phyloP scores from a whole-genome alignment of 352 stramenopile genomes.

The Phytophthora fragariae region DNA sequence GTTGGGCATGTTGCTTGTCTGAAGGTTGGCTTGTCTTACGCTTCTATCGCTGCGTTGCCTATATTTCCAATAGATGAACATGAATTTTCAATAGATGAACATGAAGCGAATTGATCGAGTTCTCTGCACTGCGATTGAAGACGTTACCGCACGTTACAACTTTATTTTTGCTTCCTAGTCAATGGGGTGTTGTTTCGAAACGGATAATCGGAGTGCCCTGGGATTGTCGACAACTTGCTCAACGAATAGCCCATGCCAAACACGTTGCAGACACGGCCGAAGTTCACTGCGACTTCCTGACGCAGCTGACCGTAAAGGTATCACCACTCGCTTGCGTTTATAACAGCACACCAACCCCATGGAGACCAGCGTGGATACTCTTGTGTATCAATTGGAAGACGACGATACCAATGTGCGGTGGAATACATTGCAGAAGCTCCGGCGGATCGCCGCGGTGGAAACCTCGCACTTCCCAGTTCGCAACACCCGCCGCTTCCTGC shows the following conservation, averaged over 20 bases:
- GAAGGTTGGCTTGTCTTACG: constrained; percentile 18
- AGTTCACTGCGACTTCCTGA: constrained; percentile 28
- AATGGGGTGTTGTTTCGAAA: constrained; percentile 35
- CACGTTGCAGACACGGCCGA: constrained; percentile 10
- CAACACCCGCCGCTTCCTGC: constrained; percentile 76
- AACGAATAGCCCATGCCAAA: constrained; percentile 29
- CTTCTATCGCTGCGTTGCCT: constrained; percentile 12
- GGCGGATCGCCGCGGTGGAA: constrained; percentile 72
- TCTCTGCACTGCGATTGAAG: not conserved
- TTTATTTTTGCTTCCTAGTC: constrained; percentile 40
- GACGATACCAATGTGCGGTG: constrained; percentile 62
- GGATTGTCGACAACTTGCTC: constrained; percentile 20
- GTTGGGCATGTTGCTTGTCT: constrained; percentile 22
- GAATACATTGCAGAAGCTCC: constrained; percentile 67
- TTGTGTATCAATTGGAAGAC: constrained; percentile 86
- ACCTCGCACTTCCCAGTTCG: constrained; percentile 71
- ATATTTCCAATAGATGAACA: constrained; percentile 3
- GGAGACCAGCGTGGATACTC: constrained; percentile 69
- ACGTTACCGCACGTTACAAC: constrained; percentile 14
- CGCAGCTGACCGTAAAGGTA: constrained; percentile 5
- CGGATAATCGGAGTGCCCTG: constrained; percentile 22
- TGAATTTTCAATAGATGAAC: constrained; percentile 8
- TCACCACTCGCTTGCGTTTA: constrained; percentile 13
- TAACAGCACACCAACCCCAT: constrained; percentile 24
- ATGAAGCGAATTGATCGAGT: constrained; percentile 19